Evolutionary conservation across 108 stramenopile species (phyloP).

Genomic region (Stephanodiscus triporus): DNA sequence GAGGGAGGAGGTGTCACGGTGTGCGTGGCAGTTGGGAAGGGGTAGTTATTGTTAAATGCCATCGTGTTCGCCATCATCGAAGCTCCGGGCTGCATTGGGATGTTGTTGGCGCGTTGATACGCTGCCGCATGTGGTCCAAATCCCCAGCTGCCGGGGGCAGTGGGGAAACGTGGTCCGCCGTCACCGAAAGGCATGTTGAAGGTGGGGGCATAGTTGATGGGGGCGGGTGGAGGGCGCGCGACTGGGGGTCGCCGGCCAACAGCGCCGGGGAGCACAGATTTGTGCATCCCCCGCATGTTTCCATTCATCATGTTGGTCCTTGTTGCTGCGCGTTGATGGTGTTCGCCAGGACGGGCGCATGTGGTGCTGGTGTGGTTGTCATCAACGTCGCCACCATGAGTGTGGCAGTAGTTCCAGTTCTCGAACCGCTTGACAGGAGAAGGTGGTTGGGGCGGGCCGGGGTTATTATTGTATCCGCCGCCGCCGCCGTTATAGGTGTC

Average conservation of each 20-base stretch:
- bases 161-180: no score
- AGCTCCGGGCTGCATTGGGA: not conserved
- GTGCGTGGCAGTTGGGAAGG: no score
- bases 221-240: no score
- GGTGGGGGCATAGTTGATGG: not conserved
- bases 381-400: not conserved
- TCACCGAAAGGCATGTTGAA: no score
- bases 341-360: not conserved
- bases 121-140: no score
- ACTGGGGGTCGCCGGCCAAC: not conserved
- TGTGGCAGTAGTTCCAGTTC: slow-evolving; percentile 4
- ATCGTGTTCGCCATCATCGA: not conserved
- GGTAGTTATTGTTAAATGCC: not conserved
- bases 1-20: no score
- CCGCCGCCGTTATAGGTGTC: not conserved
- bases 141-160: no score
- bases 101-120: no score
- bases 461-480: not conserved
- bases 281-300: not conserved
- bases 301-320: not conserved
- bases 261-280: not conserved
- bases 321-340: not conserved
- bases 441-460: not conserved
- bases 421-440: not conserved
- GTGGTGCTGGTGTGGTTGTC: slow-evolving; percentile 2